Percentiles rank a stretch among this genome's conserved stretches.
phyloP scores from a whole-genome alignment of 139 green algal genomes.

The Haematococcus lacustris region DNA sequence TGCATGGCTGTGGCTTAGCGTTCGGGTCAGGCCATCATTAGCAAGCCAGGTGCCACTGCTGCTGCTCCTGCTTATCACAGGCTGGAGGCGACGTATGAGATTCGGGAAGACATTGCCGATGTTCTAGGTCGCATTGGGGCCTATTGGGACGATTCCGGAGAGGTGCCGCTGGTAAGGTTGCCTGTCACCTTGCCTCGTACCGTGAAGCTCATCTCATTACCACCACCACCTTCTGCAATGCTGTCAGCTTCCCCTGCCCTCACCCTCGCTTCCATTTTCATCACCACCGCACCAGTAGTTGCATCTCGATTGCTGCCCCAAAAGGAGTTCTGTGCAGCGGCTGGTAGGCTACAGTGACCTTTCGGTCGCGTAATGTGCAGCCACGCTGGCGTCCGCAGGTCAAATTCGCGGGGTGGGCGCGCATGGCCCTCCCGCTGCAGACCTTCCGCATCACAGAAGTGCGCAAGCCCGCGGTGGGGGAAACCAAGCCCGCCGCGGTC shows the following conservation, averaged over 20 bases:
- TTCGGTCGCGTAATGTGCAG: too few species aligned
- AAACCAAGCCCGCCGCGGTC: constrained; percentile 77
- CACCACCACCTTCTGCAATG: neutral
- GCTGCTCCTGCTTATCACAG: constrained; percentile 29
- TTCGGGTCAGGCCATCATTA: too few species aligned
- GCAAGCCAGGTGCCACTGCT: neutral
- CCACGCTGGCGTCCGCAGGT: constrained; percentile 6
- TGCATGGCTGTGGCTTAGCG: neutral
- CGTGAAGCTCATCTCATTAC: neutral
- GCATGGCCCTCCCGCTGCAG: constrained; percentile 77
- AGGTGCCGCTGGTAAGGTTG: neutral
- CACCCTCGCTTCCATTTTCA: too few species aligned
- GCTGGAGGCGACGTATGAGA: constrained; percentile 95
- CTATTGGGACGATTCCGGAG: constrained; percentile 48
- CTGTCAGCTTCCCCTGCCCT: too few species aligned
- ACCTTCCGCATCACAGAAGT: constrained; percentile 62
- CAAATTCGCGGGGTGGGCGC: constrained; percentile 82
- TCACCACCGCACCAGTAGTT: too few species aligned
- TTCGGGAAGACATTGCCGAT: constrained; percentile 89
- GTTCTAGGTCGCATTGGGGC: constrained; percentile 63
- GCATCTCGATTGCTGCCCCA: too few species aligned
- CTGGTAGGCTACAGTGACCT: too few species aligned
- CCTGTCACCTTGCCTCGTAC: neutral
- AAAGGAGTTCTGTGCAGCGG: too few species aligned
- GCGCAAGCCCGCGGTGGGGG: constrained; percentile 74